Percentiles rank a stretch among this genome's conserved stretches.
phyloP scores from a whole-genome alignment of 176 grass and related monocot species.

The Echinochloa phyllopogon region DNA sequence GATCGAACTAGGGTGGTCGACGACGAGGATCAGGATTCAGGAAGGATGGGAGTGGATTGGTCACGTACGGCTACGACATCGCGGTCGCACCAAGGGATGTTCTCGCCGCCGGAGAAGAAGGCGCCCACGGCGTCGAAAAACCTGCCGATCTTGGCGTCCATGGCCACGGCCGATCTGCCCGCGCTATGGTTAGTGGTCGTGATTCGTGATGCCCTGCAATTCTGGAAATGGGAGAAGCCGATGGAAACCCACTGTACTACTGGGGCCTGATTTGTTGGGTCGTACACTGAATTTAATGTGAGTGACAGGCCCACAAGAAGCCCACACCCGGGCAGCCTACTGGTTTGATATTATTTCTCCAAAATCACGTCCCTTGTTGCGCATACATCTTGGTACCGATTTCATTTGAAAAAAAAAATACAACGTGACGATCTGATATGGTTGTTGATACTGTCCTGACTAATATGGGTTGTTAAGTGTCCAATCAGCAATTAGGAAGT shows the following conservation, averaged over 20 bases:
- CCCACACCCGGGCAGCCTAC: too few relatives aligned
- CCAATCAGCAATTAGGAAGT: neutral
- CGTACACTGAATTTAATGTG: neutral
- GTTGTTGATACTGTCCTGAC: neutral
- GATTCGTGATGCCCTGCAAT: too few relatives aligned
- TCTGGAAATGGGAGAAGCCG: too few relatives aligned
- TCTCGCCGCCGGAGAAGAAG: slow-evolving; percentile 2
- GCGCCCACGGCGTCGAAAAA: neutral
- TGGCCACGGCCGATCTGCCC: neutral
- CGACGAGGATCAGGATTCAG: too few relatives aligned
- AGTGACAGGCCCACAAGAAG: neutral
- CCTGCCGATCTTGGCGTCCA: slow-evolving; percentile 16
- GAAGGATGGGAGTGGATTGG: too few relatives aligned
- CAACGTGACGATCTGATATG: neutral
- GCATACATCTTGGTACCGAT: too few relatives aligned
- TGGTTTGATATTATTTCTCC: too few relatives aligned
- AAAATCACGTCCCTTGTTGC: too few relatives aligned
- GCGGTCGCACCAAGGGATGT: neutral
- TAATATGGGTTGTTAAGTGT: neutral
- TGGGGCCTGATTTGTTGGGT: neutral
- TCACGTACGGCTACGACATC: neutral
- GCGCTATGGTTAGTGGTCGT: too few relatives aligned
- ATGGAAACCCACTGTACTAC: too few relatives aligned
- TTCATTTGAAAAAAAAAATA: neutral
- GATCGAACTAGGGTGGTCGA: too few relatives aligned